Percentiles rank a stretch among this genome's conserved stretches.
These are phyloP conservation scores for Curvularia spicifera DNA, from an alignment of 2,329 filamentous ascomycete genomes.

Conservation along the genomic window DNA sequence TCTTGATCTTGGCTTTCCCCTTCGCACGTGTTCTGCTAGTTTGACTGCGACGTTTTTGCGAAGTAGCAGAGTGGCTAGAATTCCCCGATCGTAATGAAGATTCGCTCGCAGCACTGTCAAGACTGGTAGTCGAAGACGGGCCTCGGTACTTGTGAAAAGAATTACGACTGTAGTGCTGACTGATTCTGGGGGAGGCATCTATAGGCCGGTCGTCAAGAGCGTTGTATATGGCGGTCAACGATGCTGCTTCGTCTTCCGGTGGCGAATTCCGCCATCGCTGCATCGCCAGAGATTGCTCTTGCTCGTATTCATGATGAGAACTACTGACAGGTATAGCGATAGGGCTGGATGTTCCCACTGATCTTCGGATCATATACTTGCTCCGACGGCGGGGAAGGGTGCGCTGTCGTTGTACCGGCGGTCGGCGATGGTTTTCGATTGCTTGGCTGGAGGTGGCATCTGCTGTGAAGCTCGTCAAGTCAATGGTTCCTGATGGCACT, in stretches of 20 bases:
- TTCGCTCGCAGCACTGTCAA: constrained; percentile 52
- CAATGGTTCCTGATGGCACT: not conserved
- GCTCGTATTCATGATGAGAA: not conserved
- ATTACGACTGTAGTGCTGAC: constrained; percentile 33
- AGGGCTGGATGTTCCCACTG: constrained; percentile 13
- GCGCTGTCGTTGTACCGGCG: constrained; percentile 12
- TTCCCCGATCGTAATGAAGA: constrained; percentile 56
- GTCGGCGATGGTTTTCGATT: constrained; percentile 3
- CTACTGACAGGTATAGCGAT: constrained; percentile 17
- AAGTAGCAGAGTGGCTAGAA: constrained; percentile 49
- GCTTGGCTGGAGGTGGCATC: constrained; percentile 2
- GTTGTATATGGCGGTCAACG: constrained; percentile 66
- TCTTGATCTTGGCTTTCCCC: constrained; percentile 14
- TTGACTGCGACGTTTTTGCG: constrained; percentile 50
- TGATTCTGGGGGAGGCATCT: constrained; percentile 14
- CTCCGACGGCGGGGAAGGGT: constrained; percentile 27
- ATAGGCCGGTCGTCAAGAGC: constrained; percentile 53
- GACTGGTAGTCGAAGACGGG: constrained; percentile 56
- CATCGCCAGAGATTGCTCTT: constrained; percentile 50
- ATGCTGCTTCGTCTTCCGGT: constrained; percentile 69
- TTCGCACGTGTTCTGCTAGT: constrained; percentile 13
- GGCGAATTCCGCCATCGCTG: constrained; percentile 71
- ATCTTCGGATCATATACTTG: constrained; percentile 23
- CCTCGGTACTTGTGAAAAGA: constrained; percentile 41
- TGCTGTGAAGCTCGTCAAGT: not conserved